A percentile compares a stretch with the other conserved stretches of the same genome.
phyloP scores from a whole-genome alignment of 768 basidiomycete species.

The Boletus eberwhitei region DNA sequence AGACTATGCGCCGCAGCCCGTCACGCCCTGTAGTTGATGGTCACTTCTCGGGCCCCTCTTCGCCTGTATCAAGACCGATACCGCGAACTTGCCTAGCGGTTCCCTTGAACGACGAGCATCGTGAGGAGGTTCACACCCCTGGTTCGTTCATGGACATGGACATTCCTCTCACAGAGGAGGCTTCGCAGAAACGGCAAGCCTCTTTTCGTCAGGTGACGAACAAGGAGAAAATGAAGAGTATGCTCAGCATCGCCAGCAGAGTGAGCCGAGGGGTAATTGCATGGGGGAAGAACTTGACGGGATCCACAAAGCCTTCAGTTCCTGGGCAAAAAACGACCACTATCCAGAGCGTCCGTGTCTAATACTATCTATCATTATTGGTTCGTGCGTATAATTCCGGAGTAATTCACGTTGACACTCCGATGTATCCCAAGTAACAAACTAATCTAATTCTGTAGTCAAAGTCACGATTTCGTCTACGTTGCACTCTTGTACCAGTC shows the following conservation, averaged over 20 bases:
- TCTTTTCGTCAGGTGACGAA: constrained; percentile 11
- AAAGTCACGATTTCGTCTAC: constrained; percentile 2
- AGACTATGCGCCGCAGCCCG: not conserved
- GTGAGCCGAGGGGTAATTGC: constrained; percentile 27
- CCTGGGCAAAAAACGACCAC: not conserved
- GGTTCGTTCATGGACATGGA: constrained; percentile 36
- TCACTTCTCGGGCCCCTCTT: constrained; percentile 5
- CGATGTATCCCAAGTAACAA: constrained; percentile 27
- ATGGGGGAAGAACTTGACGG: constrained; percentile 30
- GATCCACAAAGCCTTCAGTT: constrained; percentile 7
- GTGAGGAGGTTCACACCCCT: constrained; percentile 4
- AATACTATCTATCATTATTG: constrained; percentile 7
- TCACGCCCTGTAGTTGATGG: not conserved
- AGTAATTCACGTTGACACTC: not conserved
- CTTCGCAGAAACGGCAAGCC: constrained; percentile 5
- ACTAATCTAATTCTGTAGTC: constrained; percentile 12
- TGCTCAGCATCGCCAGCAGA: constrained; percentile 23
- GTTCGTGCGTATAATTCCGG: constrained; percentile 7
- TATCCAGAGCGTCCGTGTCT: not conserved
- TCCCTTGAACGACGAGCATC: not conserved
- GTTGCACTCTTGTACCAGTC: constrained; percentile 2
- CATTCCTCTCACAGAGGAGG: constrained; percentile 10
- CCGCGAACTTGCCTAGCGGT: not conserved
- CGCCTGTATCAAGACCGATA: constrained; percentile 3
- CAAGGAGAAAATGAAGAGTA: constrained; percentile 18